These are phyloP conservation scores for Delitschia confertaspora DNA, from an alignment of 495 filamentous ascomycete genomes.

Conservation along the genomic window DNA sequence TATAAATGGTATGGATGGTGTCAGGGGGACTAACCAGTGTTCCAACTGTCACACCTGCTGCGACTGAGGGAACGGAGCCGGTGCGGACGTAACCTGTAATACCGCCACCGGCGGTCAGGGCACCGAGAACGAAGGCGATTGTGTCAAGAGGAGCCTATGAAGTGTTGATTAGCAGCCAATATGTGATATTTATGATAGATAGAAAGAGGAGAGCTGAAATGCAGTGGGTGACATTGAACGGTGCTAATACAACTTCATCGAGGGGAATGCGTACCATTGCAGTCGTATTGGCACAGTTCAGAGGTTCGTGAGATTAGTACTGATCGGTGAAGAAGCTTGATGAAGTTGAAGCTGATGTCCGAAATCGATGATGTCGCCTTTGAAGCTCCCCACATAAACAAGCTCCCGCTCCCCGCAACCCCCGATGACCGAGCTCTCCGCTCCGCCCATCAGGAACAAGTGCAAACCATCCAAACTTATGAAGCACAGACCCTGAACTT, in stretches of 20 bases:
- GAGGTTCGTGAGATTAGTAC: no score
- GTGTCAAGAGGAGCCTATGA: slow-evolving; percentile 35
- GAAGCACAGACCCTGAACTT: slow-evolving; percentile 1
- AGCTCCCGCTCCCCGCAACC: slow-evolving; percentile 2
- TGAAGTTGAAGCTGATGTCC: no score
- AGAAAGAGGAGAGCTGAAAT: neutral
- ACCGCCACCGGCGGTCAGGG: slow-evolving; percentile 78
- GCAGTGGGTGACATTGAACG: neutral
- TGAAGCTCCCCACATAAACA: neutral
- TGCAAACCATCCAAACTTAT: neutral
- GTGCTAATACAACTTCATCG: neutral
- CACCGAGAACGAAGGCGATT: slow-evolving; percentile 66
- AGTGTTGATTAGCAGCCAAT: neutral
- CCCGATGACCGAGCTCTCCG: neutral
- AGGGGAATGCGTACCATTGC: slow-evolving; percentile 4
- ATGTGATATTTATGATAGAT: neutral
- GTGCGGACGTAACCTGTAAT: slow-evolving; percentile 74
- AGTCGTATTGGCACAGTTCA: no score
- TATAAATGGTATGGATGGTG: neutral
- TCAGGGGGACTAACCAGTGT: slow-evolving; percentile 36
- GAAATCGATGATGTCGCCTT: neutral
- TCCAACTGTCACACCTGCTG: slow-evolving; percentile 75
- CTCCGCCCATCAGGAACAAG: slow-evolving; percentile 13
- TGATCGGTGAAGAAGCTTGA: no score
- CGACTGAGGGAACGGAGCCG: slow-evolving; percentile 74